Evolutionary conservation across 805 yeast genomes (phyloP), one percentile per base, ranked within the genome.

Genomic region (Wickerhamomyces chambardii): DNA sequence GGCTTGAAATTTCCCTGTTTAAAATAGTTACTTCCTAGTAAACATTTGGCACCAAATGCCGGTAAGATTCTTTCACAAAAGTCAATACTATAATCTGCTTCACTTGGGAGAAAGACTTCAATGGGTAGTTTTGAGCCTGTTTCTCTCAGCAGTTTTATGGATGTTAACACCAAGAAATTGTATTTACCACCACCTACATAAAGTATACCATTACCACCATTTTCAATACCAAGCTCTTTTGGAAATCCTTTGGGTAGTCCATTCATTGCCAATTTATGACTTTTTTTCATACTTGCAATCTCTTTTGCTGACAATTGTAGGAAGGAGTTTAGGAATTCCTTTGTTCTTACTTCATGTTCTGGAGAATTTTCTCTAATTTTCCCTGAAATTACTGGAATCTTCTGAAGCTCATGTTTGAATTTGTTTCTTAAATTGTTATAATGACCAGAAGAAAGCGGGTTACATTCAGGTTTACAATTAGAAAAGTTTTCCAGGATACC

Each of bases 141-240:
- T 28, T 75, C 72, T 48, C 95, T 63, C 34, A 86, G 45, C 32
- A 64, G 56, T 41, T 63, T 59, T 7, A 81, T 58, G 9, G 80
- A 67, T 6, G 77, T 50, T 19, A 78, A 55, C 1, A 82, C 64
- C 19, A 81, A 55, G 73, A 84, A 72, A 33, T 83, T 77, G 47
- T 73, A 81, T 39, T 66, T 66, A 3, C 84, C 84, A 32, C 90
- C 90, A n/a, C 85, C 90, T 31, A 81, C 78, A 37, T 74, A 73
- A 0, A 81, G 79, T 19, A 79, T 74, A 7, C 89, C 90, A 37
- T 68, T 61, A 1, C 79, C 76, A n/a, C n/a, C n/a, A n/a, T n/a
- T n/a, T 32, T 63, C 62, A 15, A 51, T 40, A 6, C 40, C 36
- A 10, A 69, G 40, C 3, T 47, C 42, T 31, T 58, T 66, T 1